These are phyloP conservation scores for Yamadazyma dendronema DNA, from an alignment of 1,139 yeast genomes.

Conservation along the genomic window DNA sequence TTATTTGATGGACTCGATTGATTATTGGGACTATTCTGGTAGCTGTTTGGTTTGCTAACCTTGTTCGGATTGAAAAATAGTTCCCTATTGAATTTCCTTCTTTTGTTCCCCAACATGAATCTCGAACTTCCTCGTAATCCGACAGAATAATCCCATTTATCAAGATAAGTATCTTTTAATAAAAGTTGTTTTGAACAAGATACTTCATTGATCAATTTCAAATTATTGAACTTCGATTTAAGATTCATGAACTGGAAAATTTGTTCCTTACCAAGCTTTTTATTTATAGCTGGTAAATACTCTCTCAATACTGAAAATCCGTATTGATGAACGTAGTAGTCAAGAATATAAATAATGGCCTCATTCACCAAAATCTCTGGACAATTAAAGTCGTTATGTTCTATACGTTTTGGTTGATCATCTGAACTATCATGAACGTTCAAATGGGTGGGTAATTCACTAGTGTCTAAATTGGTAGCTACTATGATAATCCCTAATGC, in stretches of 20 bases:
- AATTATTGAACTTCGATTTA: slow-evolving; percentile 44
- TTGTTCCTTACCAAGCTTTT: slow-evolving; percentile 43
- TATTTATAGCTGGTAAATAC: slow-evolving; percentile 31
- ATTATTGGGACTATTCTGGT: too few relatives aligned
- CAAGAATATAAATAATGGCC: slow-evolving; percentile 60
- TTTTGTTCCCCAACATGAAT: slow-evolving; percentile 53
- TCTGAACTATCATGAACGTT: slow-evolving; percentile 10
- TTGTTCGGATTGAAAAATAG: background rate
- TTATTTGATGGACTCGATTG: too few relatives aligned
- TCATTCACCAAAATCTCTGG: slow-evolving; percentile 56
- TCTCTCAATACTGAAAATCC: slow-evolving; percentile 29
- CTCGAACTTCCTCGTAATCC: slow-evolving; percentile 51
- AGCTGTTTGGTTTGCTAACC: background rate
- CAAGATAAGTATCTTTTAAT: slow-evolving; percentile 46
- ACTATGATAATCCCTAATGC: slow-evolving; percentile 64
- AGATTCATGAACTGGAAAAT: slow-evolving; percentile 48
- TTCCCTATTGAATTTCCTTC: slow-evolving; percentile 40
- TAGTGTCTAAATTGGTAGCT: slow-evolving; percentile 40
- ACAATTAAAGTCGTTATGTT: slow-evolving; percentile 44
- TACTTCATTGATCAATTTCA: slow-evolving; percentile 34
- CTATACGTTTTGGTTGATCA: slow-evolving; percentile 32
- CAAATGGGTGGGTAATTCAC: slow-evolving; percentile 27
- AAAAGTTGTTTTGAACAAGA: slow-evolving; percentile 39
- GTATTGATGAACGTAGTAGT: slow-evolving; percentile 56
- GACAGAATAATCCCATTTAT: slow-evolving; percentile 45